Conservation (phyloP, 805 yeast species). For the Huiozyma naganishii region DNA sequence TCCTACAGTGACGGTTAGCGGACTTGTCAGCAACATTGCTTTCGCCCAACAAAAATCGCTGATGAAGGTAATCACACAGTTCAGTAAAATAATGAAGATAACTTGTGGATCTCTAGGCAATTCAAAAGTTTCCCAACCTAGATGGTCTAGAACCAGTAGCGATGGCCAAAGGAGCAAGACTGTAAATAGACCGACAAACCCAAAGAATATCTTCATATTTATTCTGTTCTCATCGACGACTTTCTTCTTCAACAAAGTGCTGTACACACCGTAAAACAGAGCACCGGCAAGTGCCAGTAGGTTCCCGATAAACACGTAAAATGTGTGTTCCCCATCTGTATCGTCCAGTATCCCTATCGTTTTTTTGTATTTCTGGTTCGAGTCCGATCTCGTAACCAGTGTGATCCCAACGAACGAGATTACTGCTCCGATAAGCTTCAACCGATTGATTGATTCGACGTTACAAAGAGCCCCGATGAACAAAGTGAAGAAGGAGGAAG, state of each 20-base stretch:
- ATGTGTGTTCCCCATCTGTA: constrained; percentile 15
- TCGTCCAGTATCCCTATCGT: constrained; percentile 1
- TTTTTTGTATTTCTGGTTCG: constrained; percentile 16
- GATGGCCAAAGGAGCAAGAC: constrained; percentile 74
- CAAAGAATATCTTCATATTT: constrained; percentile 83
- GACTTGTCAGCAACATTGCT: constrained; percentile 87
- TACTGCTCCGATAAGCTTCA: constrained; percentile 59
- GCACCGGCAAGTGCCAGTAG: constrained; percentile 76
- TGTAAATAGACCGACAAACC: constrained; percentile 86
- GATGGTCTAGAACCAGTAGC: constrained; percentile 48
- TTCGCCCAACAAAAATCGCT: constrained; percentile 95
- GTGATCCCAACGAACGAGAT: constrained; percentile 71
- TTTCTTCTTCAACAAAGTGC: constrained; percentile 66
- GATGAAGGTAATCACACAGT: constrained; percentile 69
- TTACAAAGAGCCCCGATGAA: constrained; percentile 64
- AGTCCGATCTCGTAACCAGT: constrained; percentile 64
- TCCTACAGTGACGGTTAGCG: constrained; percentile 92
- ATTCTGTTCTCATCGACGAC: constrained; percentile 66
- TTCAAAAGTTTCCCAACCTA: constrained; percentile 61
- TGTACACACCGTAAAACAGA: constrained; percentile 80
- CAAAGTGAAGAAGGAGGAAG: constrained; percentile 87
- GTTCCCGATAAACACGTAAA: constrained; percentile 53
- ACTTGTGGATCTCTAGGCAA: constrained; percentile 49
- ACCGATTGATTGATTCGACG: constrained; percentile 54
- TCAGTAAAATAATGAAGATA: constrained; percentile 43